A percentile compares a stretch with the other conserved stretches of the same genome.
phyloP scores from a whole-genome alignment of 2,329 filamentous ascomycete genomes.

The Diplocarpon mali region DNA sequence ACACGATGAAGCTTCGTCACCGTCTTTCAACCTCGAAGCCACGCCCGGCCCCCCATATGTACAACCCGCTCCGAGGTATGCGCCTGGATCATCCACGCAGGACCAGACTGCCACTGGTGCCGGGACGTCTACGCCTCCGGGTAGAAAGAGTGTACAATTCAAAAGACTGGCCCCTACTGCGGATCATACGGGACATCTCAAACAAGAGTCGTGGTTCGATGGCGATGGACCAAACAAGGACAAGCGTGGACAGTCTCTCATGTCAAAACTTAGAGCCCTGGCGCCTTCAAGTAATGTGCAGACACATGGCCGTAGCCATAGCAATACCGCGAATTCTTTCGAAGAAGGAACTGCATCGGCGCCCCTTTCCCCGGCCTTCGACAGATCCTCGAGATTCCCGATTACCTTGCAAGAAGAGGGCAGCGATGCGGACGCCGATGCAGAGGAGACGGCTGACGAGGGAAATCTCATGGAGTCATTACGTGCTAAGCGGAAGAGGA shows the following conservation, averaged over 20 bases:
- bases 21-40: background rate
- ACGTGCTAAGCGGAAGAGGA: conserved; percentile 52
- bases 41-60: conserved; percentile 6
- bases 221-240: conserved; percentile 48
- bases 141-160: conserved; percentile 67
- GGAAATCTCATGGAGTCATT: conserved; percentile 35
- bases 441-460: conserved; percentile 79
- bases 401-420: conserved; percentile 45
- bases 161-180: conserved; percentile 36
- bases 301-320: conserved; percentile 34
- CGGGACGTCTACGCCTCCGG: conserved; percentile 25
- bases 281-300: conserved; percentile 39
- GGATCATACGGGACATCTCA: conserved; percentile 42
- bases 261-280: conserved; percentile 68
- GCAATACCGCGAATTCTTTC: conserved; percentile 23
- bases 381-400: conserved; percentile 38
- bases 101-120: conserved; percentile 9
- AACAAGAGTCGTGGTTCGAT: conserved; percentile 56
- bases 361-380: conserved; percentile 37
- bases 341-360: conserved; percentile 31
- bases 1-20: conserved; percentile 14
- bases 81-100: conserved; percentile 8
- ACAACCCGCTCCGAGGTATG: conserved; percentile 16
- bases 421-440: conserved; percentile 68
- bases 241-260: conserved; percentile 54